Conservation (phyloP, 257 asterid genomes). For the Nicotiana noctiflora region DNA sequence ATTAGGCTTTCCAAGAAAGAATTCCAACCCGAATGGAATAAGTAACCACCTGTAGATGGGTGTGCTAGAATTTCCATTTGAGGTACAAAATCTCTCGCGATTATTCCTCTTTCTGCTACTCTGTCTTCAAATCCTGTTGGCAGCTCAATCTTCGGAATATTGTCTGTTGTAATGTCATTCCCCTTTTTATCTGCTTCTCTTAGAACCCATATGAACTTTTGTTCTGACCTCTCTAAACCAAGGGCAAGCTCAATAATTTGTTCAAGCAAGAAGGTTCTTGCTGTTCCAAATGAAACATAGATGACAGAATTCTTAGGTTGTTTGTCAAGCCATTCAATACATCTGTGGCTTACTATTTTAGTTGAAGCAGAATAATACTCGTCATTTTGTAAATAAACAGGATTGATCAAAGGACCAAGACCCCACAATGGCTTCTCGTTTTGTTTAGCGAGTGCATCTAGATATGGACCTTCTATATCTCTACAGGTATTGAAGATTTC, state of each 20-base stretch:
- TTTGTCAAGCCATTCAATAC: constrained; percentile 3
- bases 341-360: not conserved
- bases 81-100: not conserved
- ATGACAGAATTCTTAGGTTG: not conserved
- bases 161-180: not conserved
- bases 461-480: not conserved
- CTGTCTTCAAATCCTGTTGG: constrained; percentile 4
- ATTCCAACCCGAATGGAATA: constrained; percentile 10
- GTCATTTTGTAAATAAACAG: not conserved
- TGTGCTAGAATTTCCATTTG: not conserved
- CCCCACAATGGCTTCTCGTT: not conserved
- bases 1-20: not conserved
- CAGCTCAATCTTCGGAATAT: not conserved
- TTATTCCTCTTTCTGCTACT: not conserved
- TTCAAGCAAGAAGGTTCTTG: not conserved
- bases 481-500: not conserved
- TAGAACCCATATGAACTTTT: constrained; percentile 3
- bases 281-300: constrained; percentile 3
- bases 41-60: not conserved
- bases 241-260: not conserved
- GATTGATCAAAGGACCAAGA: not conserved
- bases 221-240: not conserved
- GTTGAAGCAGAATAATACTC: too few species aligned
- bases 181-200: not conserved
- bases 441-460: not conserved